phyloP scores from a whole-genome alignment of 768 basidiomycete genomes.

The Russula ochroleuca region DNA sequence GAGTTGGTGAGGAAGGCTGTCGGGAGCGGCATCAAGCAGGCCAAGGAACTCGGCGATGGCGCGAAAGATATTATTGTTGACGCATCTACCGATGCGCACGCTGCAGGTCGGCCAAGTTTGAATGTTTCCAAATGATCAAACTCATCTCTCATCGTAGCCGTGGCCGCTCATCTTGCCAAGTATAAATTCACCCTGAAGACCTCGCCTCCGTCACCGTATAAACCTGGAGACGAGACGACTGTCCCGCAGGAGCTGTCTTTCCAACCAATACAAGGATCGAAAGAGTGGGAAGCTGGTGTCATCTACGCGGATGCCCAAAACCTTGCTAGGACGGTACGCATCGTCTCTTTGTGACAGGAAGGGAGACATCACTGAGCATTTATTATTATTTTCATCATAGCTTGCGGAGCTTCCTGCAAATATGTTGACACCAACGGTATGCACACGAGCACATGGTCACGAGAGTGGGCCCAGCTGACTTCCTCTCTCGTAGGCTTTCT shows the following conservation, averaged over 20 bases:
- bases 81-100: slow-evolving; percentile 64
- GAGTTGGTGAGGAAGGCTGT: slow-evolving; percentile 69
- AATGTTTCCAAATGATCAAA: slow-evolving; percentile 5
- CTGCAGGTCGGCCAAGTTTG: slow-evolving; percentile 53
- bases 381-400: slow-evolving; percentile 35
- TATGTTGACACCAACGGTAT: slow-evolving; percentile 76
- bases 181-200: slow-evolving; percentile 82
- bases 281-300: slow-evolving; percentile 70
- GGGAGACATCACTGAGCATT: background rate
- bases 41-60: slow-evolving; percentile 56
- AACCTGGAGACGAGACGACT: slow-evolving; percentile 53
- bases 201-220: slow-evolving; percentile 57
- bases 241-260: slow-evolving; percentile 49
- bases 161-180: slow-evolving; percentile 68
- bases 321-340: slow-evolving; percentile 64
- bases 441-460: background rate
- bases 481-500: slow-evolving; percentile 49
- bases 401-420: slow-evolving; percentile 84
- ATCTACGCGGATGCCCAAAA: slow-evolving; percentile 77
- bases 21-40: slow-evolving; percentile 65
- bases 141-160: slow-evolving; percentile 46
- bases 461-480: slow-evolving; percentile 26
- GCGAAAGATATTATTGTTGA: slow-evolving; percentile 59
- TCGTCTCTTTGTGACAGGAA: background rate
- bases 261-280: slow-evolving; percentile 43